These are phyloP conservation scores for Marasmius sp. DNA, from an alignment of 1,284 basidiomycete genomes.

Conservation along the genomic window DNA sequence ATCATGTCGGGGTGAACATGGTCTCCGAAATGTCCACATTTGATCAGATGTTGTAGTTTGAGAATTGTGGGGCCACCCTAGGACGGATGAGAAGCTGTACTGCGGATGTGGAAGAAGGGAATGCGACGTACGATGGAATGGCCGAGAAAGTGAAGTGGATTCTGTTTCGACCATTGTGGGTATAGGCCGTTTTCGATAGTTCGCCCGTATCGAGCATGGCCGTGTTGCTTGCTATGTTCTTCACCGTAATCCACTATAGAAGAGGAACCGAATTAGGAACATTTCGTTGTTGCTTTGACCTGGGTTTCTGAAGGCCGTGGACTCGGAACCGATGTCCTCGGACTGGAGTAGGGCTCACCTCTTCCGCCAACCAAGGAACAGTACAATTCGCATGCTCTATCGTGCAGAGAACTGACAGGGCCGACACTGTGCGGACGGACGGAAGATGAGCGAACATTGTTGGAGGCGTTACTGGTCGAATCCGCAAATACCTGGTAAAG, in stretches of 20 bases:
- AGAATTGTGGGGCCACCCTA: constrained; percentile 52
- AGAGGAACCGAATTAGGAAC: background rate
- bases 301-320: no score
- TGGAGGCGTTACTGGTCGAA: background rate
- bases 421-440: constrained; percentile 35
- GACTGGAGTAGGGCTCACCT: constrained; percentile 27
- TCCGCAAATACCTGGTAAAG: constrained; percentile 36
- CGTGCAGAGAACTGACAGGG: constrained; percentile 55
- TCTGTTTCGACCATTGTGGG: constrained; percentile 43
- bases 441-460: background rate
- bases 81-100: background rate
- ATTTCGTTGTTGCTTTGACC: no score
- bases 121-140: constrained; percentile 46
- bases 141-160: constrained; percentile 53
- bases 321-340: background rate
- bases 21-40: constrained; percentile 41
- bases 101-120: background rate
- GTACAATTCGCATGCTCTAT: constrained; percentile 59
- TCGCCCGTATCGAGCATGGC: constrained; percentile 47
- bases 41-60: constrained; percentile 45
- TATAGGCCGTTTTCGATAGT: constrained; percentile 40
- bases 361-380: constrained; percentile 50
- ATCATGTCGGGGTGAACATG: constrained; percentile 43
- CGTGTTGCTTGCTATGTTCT: constrained; percentile 31
- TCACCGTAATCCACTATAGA: constrained; percentile 21